Conservation (phyloP, 1,284 basidiomycete genomes). For the Mycocalia duriaeana region DNA sequence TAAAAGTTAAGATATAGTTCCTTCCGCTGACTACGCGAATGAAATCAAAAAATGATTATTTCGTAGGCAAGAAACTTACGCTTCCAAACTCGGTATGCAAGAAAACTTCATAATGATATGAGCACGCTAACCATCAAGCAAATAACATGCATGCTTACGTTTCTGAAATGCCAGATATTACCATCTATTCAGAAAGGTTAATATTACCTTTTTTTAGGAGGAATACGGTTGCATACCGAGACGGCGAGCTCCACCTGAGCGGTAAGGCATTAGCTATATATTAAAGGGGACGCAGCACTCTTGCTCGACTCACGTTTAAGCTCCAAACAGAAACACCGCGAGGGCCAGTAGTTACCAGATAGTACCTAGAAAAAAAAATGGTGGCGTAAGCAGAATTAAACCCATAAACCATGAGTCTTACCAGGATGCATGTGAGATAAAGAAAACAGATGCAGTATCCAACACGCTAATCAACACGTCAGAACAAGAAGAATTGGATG, state of each 20-base stretch:
- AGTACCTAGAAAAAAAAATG: no score
- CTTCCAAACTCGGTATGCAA: slow-evolving; percentile 27
- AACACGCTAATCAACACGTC: slow-evolving; percentile 17
- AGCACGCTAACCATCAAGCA: neutral
- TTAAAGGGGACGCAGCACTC: neutral
- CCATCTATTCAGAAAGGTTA: slow-evolving; percentile 17
- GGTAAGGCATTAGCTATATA: neutral
- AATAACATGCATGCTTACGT: slow-evolving; percentile 13
- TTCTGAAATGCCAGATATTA: slow-evolving; percentile 26
- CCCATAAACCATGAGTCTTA: no score
- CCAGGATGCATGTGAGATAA: slow-evolving; percentile 27
- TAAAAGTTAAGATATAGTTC: slow-evolving; percentile 16
- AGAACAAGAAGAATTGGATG: neutral
- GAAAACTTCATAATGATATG: slow-evolving; percentile 17
- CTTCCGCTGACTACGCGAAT: slow-evolving; percentile 15
- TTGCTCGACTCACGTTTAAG: slow-evolving; percentile 17
- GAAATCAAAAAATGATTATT: neutral
- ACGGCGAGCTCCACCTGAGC: slow-evolving; percentile 21
- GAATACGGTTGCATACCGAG: slow-evolving; percentile 16
- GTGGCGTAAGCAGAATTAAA: no score
- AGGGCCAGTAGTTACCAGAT: slow-evolving; percentile 22
- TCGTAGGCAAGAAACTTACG: slow-evolving; percentile 12
- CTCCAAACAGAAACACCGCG: slow-evolving; percentile 21
- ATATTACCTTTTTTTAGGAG: no score
- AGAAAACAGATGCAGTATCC: slow-evolving; percentile 23